These are phyloP conservation scores for Cryptococcus sp. DNA, from an alignment of 1,284 basidiomycete genomes.

Conservation along the genomic window DNA sequence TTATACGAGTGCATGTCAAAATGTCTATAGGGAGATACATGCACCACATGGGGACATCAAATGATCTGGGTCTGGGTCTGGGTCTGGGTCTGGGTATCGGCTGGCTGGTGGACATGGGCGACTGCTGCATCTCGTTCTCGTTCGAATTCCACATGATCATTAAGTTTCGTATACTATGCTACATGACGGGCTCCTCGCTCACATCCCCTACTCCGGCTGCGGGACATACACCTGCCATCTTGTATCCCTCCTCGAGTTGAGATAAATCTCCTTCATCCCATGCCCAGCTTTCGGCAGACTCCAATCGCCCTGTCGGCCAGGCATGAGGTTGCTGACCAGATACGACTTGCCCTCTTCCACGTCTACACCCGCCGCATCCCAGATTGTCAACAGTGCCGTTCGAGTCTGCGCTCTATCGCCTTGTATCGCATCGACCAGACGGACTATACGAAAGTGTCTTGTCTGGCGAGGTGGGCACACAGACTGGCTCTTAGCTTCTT, in stretches of 20 bases:
- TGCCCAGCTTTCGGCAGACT: slow-evolving; percentile 47
- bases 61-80: too few species aligned
- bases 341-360: slow-evolving; percentile 65
- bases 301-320: slow-evolving; percentile 59
- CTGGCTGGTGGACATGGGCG: too few species aligned
- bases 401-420: slow-evolving; percentile 52
- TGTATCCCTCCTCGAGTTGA: slow-evolving; percentile 59
- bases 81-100: too few species aligned
- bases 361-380: slow-evolving; percentile 63
- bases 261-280: slow-evolving; percentile 54
- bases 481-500: slow-evolving; percentile 48
- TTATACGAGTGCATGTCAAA: too few species aligned
- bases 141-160: too few species aligned
- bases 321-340: slow-evolving; percentile 58
- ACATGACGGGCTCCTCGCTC: background rate
- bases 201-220: background rate
- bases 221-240: slow-evolving; percentile 49
- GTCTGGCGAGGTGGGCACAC: slow-evolving; percentile 72
- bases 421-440: slow-evolving; percentile 64
- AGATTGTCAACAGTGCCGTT: slow-evolving; percentile 70
- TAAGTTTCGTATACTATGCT: background rate
- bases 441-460: slow-evolving; percentile 71
- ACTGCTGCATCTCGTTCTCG: too few species aligned
- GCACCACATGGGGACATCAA: too few species aligned
- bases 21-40: too few species aligned